These are phyloP conservation scores for Astragalus glycyphyllos DNA, from an alignment of 306 rosid species.

Conservation along the genomic window DNA sequence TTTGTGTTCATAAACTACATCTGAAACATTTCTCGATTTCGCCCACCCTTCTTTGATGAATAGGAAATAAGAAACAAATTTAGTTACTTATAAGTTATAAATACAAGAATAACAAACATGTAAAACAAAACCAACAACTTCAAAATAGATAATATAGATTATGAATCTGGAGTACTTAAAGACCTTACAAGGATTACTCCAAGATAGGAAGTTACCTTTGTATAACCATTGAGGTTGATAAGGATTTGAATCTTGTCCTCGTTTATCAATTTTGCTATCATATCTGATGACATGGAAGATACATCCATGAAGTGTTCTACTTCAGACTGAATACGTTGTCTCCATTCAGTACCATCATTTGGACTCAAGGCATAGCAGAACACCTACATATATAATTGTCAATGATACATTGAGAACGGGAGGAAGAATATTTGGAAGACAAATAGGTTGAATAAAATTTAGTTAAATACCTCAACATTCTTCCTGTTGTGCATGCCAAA, in stretches of 20 bases:
- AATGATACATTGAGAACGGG: slow-evolving; percentile 4
- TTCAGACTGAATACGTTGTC: slow-evolving; percentile 90
- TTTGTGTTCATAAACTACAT: neutral
- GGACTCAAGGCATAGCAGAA: slow-evolving; percentile 97
- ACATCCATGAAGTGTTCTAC: slow-evolving; percentile 92
- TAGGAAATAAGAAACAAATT: neutral
- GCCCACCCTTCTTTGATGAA: neutral
- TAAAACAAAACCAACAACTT: slow-evolving; percentile 5
- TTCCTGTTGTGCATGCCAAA: slow-evolving; percentile 91
- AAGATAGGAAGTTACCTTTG: slow-evolving; percentile 63
- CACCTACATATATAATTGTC: slow-evolving; percentile 57
- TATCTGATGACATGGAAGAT: slow-evolving; percentile 88
- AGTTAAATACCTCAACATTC: slow-evolving; percentile 76
- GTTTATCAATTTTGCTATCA: slow-evolving; percentile 86
- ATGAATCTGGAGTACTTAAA: neutral
- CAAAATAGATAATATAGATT: neutral
- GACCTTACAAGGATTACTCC: neutral
- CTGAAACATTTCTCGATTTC: slow-evolving; percentile 9
- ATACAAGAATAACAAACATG: neutral
- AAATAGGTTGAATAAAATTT: slow-evolving; percentile 19
- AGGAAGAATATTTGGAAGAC: neutral
- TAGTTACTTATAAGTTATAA: neutral
- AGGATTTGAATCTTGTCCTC: slow-evolving; percentile 86
- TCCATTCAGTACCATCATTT: slow-evolving; percentile 95
- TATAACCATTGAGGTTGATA: slow-evolving; percentile 95